Percentiles rank a stretch among this genome's conserved stretches.
Evolutionary conservation across 139 green algal genomes (phyloP).

Genomic region (Mesostigma viride): DNA sequence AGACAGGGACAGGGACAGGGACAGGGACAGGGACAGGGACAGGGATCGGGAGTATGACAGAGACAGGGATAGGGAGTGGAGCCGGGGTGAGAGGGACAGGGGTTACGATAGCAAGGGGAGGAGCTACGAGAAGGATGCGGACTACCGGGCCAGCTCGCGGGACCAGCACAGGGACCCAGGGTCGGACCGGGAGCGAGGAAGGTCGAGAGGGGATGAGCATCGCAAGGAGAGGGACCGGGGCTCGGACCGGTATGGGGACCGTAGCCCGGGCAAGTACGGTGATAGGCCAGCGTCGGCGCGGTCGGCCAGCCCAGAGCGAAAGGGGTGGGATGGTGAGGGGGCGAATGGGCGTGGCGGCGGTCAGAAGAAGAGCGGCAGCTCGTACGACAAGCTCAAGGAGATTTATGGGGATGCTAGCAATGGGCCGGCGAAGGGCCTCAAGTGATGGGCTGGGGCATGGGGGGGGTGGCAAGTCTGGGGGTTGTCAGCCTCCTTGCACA

Average conservation of each 20-base stretch:
- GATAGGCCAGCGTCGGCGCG: conserved; percentile 8
- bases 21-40: conserved; percentile 14
- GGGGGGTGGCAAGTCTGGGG: too few relatives aligned
- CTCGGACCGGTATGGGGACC: neutral
- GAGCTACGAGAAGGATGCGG: neutral
- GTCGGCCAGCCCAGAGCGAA: conserved; percentile 5
- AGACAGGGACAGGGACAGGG: neutral
- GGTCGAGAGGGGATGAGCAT: neutral
- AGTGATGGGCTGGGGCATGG: too few relatives aligned
- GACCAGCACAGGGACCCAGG: conserved; percentile 9
- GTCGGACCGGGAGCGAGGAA: neutral
- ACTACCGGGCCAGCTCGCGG: neutral
- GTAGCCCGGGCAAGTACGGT: neutral
- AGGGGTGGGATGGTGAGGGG: conserved; percentile 8
- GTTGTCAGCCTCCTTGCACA: too few relatives aligned
- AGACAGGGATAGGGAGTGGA: conserved; percentile 14
- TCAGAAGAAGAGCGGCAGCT: neutral
- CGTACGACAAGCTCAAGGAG: conserved; percentile 21
- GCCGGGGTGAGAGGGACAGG: neutral
- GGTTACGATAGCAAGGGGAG: neutral
- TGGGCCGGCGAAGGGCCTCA: too few relatives aligned
- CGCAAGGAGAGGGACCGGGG: neutral
- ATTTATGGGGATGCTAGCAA: conserved; percentile 26
- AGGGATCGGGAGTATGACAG: too few relatives aligned
- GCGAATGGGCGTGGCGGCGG: neutral